These are phyloP conservation scores for Boletus huronensis DNA, from an alignment of 768 basidiomycete genomes.

Conservation along the genomic window DNA sequence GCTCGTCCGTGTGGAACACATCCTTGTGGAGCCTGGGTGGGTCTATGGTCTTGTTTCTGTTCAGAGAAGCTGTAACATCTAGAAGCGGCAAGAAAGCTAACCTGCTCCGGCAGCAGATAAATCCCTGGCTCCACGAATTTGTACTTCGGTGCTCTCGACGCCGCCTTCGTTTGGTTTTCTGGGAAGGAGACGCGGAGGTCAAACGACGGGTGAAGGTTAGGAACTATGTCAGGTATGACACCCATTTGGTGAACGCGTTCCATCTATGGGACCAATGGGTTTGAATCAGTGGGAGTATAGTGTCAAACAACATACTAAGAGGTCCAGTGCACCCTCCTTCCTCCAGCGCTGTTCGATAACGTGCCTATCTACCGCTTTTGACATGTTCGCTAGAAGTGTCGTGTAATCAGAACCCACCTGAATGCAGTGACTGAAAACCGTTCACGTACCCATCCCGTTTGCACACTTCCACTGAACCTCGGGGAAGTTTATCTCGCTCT, in stretches of 20 bases:
- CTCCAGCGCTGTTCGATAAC: constrained; percentile 84
- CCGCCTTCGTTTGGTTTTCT: constrained; percentile 21
- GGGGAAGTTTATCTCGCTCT: constrained; percentile 83
- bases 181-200: constrained; percentile 69
- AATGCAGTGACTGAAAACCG: not conserved
- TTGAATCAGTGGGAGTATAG: not conserved
- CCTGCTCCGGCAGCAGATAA: constrained; percentile 67
- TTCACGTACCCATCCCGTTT: constrained; percentile 72
- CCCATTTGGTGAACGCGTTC: constrained; percentile 90
- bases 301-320: constrained; percentile 49
- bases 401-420: not conserved
- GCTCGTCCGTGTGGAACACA: constrained; percentile 76
- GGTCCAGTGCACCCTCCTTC: constrained; percentile 76
- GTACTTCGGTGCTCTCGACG: constrained; percentile 25
- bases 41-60: constrained; percentile 48
- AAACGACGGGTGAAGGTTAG: constrained; percentile 63
- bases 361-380: constrained; percentile 68
- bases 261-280: constrained; percentile 54
- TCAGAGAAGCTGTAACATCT: constrained; percentile 1
- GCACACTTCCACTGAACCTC: constrained; percentile 72
- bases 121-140: constrained; percentile 64
- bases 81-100: constrained; percentile 27
- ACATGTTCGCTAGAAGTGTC: constrained; percentile 54
- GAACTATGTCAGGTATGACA: constrained; percentile 84
- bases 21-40: constrained; percentile 68